phyloP scores from a whole-genome alignment of 2,329 filamentous ascomycete genomes.

The Trichoderma guizhouense region DNA sequence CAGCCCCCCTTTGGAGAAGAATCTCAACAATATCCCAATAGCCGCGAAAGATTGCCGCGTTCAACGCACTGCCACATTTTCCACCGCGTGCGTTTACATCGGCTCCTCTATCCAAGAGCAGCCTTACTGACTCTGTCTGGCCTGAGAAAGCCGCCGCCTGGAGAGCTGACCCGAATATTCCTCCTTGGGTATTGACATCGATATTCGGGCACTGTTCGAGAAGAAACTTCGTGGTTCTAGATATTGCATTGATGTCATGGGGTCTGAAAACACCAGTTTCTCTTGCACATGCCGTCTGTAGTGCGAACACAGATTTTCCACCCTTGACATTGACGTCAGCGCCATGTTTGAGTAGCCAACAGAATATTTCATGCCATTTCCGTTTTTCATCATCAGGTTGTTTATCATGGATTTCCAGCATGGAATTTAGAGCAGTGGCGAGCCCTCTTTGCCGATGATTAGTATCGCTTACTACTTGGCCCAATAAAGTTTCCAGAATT shows the following conservation, averaged over 20 bases:
- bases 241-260: no score
- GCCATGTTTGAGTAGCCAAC: conserved; percentile 1
- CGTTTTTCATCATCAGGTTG: rapidly evolving
- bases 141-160: background rate
- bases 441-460: background rate
- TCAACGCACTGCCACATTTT: background rate
- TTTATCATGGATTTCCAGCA: background rate
- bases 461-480: no score
- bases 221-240: no score
- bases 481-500: no score
- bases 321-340: background rate
- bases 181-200: background rate
- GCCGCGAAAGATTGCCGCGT: background rate
- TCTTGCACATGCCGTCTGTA: conserved; percentile 17
- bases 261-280: no score
- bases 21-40: background rate
- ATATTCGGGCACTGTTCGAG: background rate
- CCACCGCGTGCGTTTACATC: background rate
- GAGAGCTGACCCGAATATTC: background rate
- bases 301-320: conserved; percentile 11
- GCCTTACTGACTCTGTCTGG: background rate
- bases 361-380: background rate
- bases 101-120: background rate
- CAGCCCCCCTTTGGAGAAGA: background rate
- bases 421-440: background rate